phyloP scores from a whole-genome alignment of 2,329 filamentous ascomycete genomes.

The Pseudogymnoascus sp. region DNA sequence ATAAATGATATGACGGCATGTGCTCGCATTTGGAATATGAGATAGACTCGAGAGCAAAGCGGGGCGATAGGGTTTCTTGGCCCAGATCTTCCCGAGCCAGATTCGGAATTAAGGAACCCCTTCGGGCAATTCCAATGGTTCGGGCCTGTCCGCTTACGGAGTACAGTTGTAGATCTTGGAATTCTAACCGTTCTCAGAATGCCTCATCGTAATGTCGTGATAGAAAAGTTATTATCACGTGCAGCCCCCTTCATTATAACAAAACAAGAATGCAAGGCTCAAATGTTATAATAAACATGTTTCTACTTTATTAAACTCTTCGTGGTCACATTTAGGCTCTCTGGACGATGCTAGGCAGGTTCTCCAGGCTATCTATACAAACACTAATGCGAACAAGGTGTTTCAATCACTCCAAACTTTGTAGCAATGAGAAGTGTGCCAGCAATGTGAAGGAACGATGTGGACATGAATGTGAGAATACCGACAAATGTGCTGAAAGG shows the following conservation, averaged over 20 bases:
- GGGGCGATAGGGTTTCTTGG: slow-evolving; percentile 3
- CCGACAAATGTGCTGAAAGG: background rate
- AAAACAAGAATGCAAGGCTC: background rate
- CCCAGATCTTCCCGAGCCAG: background rate
- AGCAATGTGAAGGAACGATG: slow-evolving; percentile 20
- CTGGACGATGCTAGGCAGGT: background rate
- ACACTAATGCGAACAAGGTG: slow-evolving; percentile 1
- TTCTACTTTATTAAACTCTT: background rate
- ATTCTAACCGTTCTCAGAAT: background rate
- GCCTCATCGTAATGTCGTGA: background rate
- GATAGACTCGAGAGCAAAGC: background rate
- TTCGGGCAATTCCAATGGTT: background rate
- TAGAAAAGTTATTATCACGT: background rate
- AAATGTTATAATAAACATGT: background rate
- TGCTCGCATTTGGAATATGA: background rate
- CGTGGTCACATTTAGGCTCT: background rate
- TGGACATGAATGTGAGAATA: background rate
- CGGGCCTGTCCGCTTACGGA: background rate
- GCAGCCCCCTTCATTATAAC: background rate
- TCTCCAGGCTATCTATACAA: slow-evolving; percentile 11
- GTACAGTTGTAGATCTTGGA: background rate
- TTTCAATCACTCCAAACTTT: slow-evolving; percentile 14
- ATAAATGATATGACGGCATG: slow-evolving; percentile 2
- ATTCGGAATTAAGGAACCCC: background rate
- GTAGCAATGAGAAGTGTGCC: slow-evolving; percentile 17